phyloP scores from a whole-genome alignment of 1,284 basidiomycete species.

The Cryptococcus sp. region DNA sequence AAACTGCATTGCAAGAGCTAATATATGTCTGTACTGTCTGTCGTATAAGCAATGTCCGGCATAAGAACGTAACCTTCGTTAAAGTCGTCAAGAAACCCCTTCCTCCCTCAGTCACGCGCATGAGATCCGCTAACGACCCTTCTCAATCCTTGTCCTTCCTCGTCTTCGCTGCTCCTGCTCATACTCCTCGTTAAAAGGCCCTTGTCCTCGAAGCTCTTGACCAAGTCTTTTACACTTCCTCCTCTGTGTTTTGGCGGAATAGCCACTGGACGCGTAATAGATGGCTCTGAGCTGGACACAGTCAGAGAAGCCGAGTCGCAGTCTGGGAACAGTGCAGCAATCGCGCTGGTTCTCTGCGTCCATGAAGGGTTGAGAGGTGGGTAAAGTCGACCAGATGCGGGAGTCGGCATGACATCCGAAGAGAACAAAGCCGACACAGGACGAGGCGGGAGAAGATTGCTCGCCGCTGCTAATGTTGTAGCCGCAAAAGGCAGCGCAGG shows the following conservation, averaged over 20 bases:
- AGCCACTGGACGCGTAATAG: conserved; percentile 3
- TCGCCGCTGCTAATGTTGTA: too few relatives aligned
- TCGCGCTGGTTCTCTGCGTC: conserved; percentile 30
- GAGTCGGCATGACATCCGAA: too few relatives aligned
- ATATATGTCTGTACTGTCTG: too few relatives aligned
- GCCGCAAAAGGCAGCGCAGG: too few relatives aligned
- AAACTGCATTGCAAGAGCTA: too few relatives aligned
- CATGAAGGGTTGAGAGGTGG: conserved; percentile 30
- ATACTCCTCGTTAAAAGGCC: conserved; percentile 13
- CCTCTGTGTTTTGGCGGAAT: conserved; percentile 9
- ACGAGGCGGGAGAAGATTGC: too few relatives aligned
- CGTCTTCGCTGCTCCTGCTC: neutral
- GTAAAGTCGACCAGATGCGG: conserved; percentile 17
- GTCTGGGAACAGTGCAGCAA: conserved; percentile 30
- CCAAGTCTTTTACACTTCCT: conserved; percentile 33
- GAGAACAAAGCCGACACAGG: too few relatives aligned
- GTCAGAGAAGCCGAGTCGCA: conserved; percentile 3
- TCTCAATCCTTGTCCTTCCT: neutral
- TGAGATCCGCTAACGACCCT: too few relatives aligned
- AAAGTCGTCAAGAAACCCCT: too few relatives aligned
- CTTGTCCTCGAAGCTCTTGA: conserved; percentile 31
- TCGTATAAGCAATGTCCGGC: too few relatives aligned
- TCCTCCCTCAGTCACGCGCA: too few relatives aligned
- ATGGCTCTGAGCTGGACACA: neutral
- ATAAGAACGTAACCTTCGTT: too few relatives aligned